Base-by-base conservation (phyloP, 768 basidiomycete species). In the Tricholoma sp. region DNA sequence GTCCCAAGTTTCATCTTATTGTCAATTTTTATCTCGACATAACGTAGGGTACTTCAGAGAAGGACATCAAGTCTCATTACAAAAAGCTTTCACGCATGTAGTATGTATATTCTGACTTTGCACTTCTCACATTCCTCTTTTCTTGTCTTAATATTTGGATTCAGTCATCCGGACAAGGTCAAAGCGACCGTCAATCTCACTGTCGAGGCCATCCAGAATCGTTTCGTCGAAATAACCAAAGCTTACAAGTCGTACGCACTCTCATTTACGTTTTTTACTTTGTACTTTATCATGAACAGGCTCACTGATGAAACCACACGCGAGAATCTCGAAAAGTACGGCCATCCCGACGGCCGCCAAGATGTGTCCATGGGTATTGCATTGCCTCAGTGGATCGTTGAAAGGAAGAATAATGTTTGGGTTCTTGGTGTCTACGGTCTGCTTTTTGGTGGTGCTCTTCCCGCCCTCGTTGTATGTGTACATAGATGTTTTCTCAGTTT, bases 341-440 rank as follows among this genome's bases (percentile, higher is more conserved):
- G 94, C 2, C 89, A 99, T 66, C 97, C 97, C 0, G 97, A 99
- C 68, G 97, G 97, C 6, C 88, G 92, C n/a, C 94, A 98, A 67
- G 89, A 93, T 65, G 78, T 95, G 29, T 85, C 89, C 13, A 92
- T 94, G 82, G 95, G 95, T 52, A 95, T 99, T 61, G 97, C 97
- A 0, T 76, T 99, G 5, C 97, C 97, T 0, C 78, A 83, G 54
- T 98, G 95, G 94, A 85, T 99, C 54, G 80, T 99, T 50, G 94
- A 94, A 64, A 83, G 90, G 41, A 83, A 91, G 65, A 97, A 98
- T 72, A 93, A 88, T 59, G 80, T 91, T 29, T 94, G 88, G 85
- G 92, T 98, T 1, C 80, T 99, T 45, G 91, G 86, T 18, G 73
- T 83, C 11, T 99, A 99, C 65, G 96, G 87, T 2, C 52, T 96